Evolutionary conservation across 495 filamentous ascomycete species (phyloP).

Genomic region (Platismatia glauca): DNA sequence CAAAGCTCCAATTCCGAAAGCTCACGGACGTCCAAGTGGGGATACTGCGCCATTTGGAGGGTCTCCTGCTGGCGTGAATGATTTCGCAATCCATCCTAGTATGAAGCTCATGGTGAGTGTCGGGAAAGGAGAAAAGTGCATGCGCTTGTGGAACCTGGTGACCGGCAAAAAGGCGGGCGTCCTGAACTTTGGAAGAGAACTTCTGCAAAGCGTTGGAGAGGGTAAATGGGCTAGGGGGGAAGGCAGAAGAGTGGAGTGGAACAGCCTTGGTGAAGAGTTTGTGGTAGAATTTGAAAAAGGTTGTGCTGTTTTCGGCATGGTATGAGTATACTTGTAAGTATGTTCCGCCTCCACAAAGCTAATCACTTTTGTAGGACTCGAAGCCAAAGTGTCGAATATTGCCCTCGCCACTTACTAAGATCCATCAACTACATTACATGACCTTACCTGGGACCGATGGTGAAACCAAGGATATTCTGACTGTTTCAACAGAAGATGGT

Average conservation of each 20-base stretch:
- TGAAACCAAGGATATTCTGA: slow-evolving; percentile 47
- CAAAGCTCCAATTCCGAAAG: slow-evolving; percentile 79
- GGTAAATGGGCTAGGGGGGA: slow-evolving; percentile 70
- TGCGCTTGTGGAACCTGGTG: slow-evolving; percentile 94
- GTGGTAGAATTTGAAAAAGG: slow-evolving; percentile 84
- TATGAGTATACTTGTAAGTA: slow-evolving; percentile 31
- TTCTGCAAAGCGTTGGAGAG: slow-evolving; percentile 64
- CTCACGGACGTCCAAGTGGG: slow-evolving; percentile 72
- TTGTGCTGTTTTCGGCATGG: slow-evolving; percentile 70
- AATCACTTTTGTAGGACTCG: slow-evolving; percentile 47
- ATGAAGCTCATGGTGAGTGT: slow-evolving; percentile 94
- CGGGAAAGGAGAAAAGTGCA: slow-evolving; percentile 74
- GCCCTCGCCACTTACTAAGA: slow-evolving; percentile 61
- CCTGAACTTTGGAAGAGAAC: slow-evolving; percentile 64
- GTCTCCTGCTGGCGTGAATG: slow-evolving; percentile 83
- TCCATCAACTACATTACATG: slow-evolving; percentile 74
- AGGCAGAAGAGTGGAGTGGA: slow-evolving; percentile 78
- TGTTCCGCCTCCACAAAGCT: slow-evolving; percentile 3
- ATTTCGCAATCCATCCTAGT: slow-evolving; percentile 89
- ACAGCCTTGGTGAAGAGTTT: slow-evolving; percentile 65
- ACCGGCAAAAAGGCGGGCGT: slow-evolving; percentile 93
- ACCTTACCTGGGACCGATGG: slow-evolving; percentile 36
- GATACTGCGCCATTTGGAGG: slow-evolving; percentile 81
- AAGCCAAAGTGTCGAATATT: slow-evolving; percentile 63
- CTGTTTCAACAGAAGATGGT: slow-evolving; percentile 88